phyloP scores from a whole-genome alignment of 768 basidiomycete species.

The Serendipita indica region DNA sequence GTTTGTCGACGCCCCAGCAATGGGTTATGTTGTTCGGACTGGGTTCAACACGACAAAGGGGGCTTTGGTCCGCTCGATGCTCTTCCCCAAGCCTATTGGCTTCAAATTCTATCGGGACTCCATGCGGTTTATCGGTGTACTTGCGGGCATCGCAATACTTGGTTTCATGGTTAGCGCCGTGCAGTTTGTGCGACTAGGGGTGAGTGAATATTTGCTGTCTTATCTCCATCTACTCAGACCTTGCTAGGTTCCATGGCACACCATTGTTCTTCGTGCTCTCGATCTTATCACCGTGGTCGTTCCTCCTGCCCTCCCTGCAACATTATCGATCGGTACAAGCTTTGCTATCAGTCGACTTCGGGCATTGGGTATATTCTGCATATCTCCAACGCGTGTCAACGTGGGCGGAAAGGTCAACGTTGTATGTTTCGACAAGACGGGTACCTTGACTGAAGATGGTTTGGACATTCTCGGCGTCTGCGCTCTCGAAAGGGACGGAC shows the following conservation, averaged over 20 bases:
- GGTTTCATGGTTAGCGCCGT: slow-evolving; percentile 87
- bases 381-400: slow-evolving; percentile 90
- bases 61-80: slow-evolving; percentile 87
- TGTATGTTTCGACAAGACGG: slow-evolving; percentile 98
- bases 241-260: slow-evolving; percentile 67
- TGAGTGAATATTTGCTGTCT: slow-evolving; percentile 25
- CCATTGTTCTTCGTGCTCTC: slow-evolving; percentile 79
- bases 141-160: slow-evolving; percentile 77
- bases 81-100: slow-evolving; percentile 95
- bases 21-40: slow-evolving; percentile 76
- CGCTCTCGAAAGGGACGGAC: slow-evolving; percentile 56
- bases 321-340: slow-evolving; percentile 91
- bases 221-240: slow-evolving; percentile 10
- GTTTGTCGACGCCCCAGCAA: slow-evolving; percentile 41
- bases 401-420: slow-evolving; percentile 92
- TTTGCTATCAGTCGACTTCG: slow-evolving; percentile 84
- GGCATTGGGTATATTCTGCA: slow-evolving; percentile 83
- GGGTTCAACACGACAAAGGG: slow-evolving; percentile 96
- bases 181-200: slow-evolving; percentile 82
- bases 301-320: slow-evolving; percentile 92
- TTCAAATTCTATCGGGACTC: slow-evolving; percentile 98
- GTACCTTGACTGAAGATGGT: slow-evolving; percentile 95
- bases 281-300: slow-evolving; percentile 96
- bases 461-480: slow-evolving; percentile 93
- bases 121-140: slow-evolving; percentile 76